These are phyloP conservation scores for Suhomyces maxii DNA, from an alignment of 1,139 yeast species.

Conservation along the genomic window DNA sequence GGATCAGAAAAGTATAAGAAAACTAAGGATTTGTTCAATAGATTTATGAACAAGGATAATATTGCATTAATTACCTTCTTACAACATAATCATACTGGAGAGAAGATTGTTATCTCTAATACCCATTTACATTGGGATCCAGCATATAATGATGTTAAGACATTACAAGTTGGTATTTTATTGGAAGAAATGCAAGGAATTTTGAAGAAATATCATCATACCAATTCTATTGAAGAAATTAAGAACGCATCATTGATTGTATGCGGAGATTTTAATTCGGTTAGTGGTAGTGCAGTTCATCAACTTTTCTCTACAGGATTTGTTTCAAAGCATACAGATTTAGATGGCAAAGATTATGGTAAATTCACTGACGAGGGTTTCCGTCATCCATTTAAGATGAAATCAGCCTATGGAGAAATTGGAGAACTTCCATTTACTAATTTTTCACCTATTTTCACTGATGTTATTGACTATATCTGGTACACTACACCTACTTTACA, in stretches of 20 bases:
- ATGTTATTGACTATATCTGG: conserved; percentile 95
- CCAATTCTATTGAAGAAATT: conserved; percentile 50
- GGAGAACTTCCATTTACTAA: conserved; percentile 95
- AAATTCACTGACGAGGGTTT: conserved; percentile 88
- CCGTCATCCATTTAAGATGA: conserved; percentile 75
- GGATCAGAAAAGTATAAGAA: conserved; percentile 86
- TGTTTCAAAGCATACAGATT: conserved; percentile 72
- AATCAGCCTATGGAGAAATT: conserved; percentile 79
- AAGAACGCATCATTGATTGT: conserved; percentile 73
- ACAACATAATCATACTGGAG: conserved; percentile 72
- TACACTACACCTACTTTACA: conserved; percentile 76
- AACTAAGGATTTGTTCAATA: conserved; percentile 90
- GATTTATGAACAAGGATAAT: conserved; percentile 95
- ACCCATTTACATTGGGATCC: conserved; percentile 99
- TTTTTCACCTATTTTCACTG: conserved; percentile 89
- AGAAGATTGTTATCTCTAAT: conserved; percentile 72
- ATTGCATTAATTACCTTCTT: conserved; percentile 81
- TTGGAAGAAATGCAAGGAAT: conserved; percentile 80
- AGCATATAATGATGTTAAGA: conserved; percentile 90
- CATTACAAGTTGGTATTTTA: conserved; percentile 90
- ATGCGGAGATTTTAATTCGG: conserved; percentile 96
- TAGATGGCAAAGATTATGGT: conserved; percentile 88
- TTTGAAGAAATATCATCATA: conserved; percentile 51
- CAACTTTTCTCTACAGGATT: conserved; percentile 81
- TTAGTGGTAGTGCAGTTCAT: conserved; percentile 84